Base-by-base conservation (phyloP, 768 basidiomycete genomes). In the Dioszegia hungarica region DNA sequence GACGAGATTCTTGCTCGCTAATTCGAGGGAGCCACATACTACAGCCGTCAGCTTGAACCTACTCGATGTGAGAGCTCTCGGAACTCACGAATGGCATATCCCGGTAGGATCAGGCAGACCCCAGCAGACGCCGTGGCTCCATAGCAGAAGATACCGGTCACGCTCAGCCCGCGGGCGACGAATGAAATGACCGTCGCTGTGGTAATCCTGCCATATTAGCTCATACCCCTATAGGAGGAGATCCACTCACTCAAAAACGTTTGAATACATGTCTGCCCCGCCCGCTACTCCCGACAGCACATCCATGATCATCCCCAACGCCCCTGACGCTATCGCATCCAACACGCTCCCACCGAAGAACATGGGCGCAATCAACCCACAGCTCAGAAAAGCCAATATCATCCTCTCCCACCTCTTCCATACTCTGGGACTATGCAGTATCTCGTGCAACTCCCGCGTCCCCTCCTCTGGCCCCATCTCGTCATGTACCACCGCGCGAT, bases 141-240 rank as follows among this genome's bases (percentile, higher is more conserved):
- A 54, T 75, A 75, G 45, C 73, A 75, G 51, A 75, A 72, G 27
- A 64, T 33, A 8, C 67, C 70, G 14, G 70, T 68, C 3, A 67
- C 56, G 17, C 62, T 61, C n/a, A 72, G 33, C 28, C 67, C 70
- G 24, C 70, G 39, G 2, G 90, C 86, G 27, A 80, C 77, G 68
- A 91, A 89, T 0, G 89, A 89, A 49, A 91, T 85, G 29, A 88
- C 73, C 55, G 89, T 89, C 1, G 88, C 86, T 20, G 88, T 84
- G 0, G 87, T 87, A 59, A 91, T 89, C 68, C 89, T 91, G 63
- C 11, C 40, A 33, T 17, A 22, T 53, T 38, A 58, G 40, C 58
- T 37, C 20, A 36, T 51, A 27, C 33, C 28, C 27, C 20, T 25
- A 17, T 37, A 40, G 25, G 53, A 49, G 25, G 34, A 22, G 17